Evolutionary conservation across 306 rosid genomes (phyloP), one percentile per base, ranked within the genome.

Genomic region (Casuarina equisetifolia): DNA sequence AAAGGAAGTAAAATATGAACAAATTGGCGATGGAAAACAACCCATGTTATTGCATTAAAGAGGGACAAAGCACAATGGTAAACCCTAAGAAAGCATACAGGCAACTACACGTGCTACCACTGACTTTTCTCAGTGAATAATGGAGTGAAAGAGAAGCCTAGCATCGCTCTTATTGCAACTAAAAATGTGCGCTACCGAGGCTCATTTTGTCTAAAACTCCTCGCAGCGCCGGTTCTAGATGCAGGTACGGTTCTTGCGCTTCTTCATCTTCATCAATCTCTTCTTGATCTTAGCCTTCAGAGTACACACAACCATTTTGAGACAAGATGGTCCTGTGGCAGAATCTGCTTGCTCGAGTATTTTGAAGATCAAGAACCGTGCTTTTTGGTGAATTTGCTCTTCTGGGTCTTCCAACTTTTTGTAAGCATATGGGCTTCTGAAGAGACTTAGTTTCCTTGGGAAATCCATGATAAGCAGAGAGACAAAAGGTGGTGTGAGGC

Each of bases 351-450:
- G 70, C 68, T 85, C 87, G 86, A 94, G 46, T 69, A 61, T 85
- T 43, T 90, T 90, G 89, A 90, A 81, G 84, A 92, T 88, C 83
- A 94, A 83, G 78, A 94, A 90, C 86, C 85, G 96, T n/a, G 96
- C 94, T 74, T 86, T 77, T 53, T 91, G 49, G 20, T 83, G 98
- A 39, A 76, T 81, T 57, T 57, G 36, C 70, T 90, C 96, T 81
- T 90, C 89, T 16, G 88, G 87, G 74, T 94, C 96, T 53, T 94
- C 96, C 74, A 94, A 78, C 89, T 84, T 94, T 1, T 88, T 75
- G 75, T 92, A 92, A 13, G 36, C 84, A 16, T 11, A 61, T 70
- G 35, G 64, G 54, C 74, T 87, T 67, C 78, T 79, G 36, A 49
- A 52, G 12, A 80, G 38, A 67, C 80, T 79, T 92, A 84, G 87